Conservation (phyloP, 1,139 yeast species). For the Chernovozyma sophiae-reginae region DNA sequence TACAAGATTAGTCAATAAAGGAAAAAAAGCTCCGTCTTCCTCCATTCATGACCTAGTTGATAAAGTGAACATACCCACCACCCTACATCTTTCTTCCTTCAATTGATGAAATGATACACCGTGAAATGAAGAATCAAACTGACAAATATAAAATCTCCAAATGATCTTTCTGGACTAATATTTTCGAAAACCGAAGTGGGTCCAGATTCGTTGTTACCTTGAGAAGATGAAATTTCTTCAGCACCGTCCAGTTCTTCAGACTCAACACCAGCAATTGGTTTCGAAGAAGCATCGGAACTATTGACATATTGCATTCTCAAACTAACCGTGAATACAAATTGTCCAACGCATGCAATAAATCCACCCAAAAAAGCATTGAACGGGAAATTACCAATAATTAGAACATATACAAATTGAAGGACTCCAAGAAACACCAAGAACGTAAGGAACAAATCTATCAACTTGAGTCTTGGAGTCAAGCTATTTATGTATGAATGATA, state of each 20-base stretch:
- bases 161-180: conserved; percentile 73
- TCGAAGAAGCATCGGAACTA: neutral
- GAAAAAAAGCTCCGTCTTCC: too few relatives aligned
- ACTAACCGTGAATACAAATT: conserved; percentile 81
- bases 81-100: too few relatives aligned
- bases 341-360: conserved; percentile 88
- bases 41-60: too few relatives aligned
- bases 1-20: too few relatives aligned
- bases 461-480: conserved; percentile 48
- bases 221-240: conserved; percentile 4
- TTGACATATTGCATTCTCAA: conserved; percentile 63
- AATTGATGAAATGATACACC: conserved; percentile 88
- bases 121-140: conserved; percentile 86
- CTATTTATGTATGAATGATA: conserved; percentile 40
- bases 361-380: conserved; percentile 97
- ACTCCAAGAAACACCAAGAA: conserved; percentile 74
- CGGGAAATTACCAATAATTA: conserved; percentile 84
- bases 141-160: conserved; percentile 87
- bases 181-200: conserved; percentile 29
- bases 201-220: conserved; percentile 7
- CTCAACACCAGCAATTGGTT: conserved; percentile 5
- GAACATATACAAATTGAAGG: conserved; percentile 72
- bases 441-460: conserved; percentile 73
- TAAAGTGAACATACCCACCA: too few relatives aligned
- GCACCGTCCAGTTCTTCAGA: conserved; percentile 6